Conservation (phyloP, 148 eudicot species). For the Spergularia bocconei region DNA sequence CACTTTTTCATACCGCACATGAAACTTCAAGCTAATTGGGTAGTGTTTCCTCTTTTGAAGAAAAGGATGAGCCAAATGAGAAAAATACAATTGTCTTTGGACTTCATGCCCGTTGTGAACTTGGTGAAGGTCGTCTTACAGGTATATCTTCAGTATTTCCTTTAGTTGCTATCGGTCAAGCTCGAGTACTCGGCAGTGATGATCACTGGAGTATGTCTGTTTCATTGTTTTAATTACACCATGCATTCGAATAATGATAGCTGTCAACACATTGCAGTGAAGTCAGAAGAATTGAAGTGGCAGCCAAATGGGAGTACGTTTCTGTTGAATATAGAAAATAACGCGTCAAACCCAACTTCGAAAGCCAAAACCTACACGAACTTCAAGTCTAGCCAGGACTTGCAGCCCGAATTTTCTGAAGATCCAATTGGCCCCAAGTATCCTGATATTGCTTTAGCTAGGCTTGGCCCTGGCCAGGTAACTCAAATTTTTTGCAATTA, state of each 20-base stretch:
- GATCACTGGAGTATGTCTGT: background rate
- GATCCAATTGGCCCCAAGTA: slow-evolving; percentile 57
- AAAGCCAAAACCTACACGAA: slow-evolving; percentile 75
- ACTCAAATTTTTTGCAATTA: background rate
- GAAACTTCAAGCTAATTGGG: background rate
- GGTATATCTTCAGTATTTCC: slow-evolving; percentile 40
- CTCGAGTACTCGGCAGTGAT: slow-evolving; percentile 4
- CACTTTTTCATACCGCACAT: background rate
- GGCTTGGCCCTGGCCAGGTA: slow-evolving; percentile 92
- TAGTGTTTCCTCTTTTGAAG: slow-evolving; percentile 31
- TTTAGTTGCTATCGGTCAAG: background rate
- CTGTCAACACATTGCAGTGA: slow-evolving; percentile 41
- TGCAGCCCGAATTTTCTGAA: slow-evolving; percentile 55
- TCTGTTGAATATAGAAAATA: slow-evolving; percentile 42
- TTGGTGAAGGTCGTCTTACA: slow-evolving; percentile 46
- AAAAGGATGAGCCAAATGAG: slow-evolving; percentile 88
- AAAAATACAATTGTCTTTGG: slow-evolving; percentile 92
- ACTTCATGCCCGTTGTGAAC: slow-evolving; percentile 62
- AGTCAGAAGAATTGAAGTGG: slow-evolving; percentile 73
- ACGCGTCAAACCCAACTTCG: slow-evolving; percentile 45
- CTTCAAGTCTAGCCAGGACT: slow-evolving; percentile 67
- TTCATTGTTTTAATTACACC: background rate
- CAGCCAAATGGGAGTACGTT: slow-evolving; percentile 77
- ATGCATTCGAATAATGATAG: slow-evolving; percentile 9
- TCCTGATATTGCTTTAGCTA: slow-evolving; percentile 59